phyloP scores from a whole-genome alignment of 2,329 filamentous ascomycete species.

The Biscogniauxia sp. region DNA sequence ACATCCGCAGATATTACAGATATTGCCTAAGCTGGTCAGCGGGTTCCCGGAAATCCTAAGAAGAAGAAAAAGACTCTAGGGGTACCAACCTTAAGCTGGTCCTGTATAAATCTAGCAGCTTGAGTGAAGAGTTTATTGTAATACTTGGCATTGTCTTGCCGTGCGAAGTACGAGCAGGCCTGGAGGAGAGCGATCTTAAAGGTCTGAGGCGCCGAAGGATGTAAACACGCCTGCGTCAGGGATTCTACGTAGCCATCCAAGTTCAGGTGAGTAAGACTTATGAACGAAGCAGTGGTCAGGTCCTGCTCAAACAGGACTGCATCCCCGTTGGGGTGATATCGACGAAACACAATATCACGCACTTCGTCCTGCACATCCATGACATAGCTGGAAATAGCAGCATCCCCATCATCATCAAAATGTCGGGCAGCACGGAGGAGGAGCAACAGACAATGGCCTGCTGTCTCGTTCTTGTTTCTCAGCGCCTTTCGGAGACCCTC shows the following conservation, averaged over 20 bases:
- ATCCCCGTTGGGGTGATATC: constrained; percentile 45
- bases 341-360: constrained; percentile 62
- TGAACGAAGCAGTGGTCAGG: constrained; percentile 65
- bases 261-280: constrained; percentile 61
- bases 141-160: constrained; percentile 45
- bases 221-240: constrained; percentile 56
- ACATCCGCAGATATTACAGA: constrained; percentile 38
- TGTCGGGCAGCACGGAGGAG: constrained; percentile 62
- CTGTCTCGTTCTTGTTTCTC: constrained; percentile 63
- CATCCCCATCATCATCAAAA: constrained; percentile 62
- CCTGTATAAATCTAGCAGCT: constrained; percentile 55
- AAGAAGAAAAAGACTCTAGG: neutral
- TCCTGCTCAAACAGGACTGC: constrained; percentile 57
- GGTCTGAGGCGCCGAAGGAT: constrained; percentile 52
- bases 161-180: constrained; percentile 61
- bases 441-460: constrained; percentile 63
- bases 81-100: constrained; percentile 52
- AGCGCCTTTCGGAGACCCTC: constrained; percentile 62
- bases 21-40: constrained; percentile 34
- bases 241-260: constrained; percentile 57
- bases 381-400: constrained; percentile 63
- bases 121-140: constrained; percentile 56
- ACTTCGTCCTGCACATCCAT: constrained; percentile 70
- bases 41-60: neutral
- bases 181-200: constrained; percentile 64